Evolutionary conservation across 2,329 filamentous ascomycete species (phyloP).

Genomic region (Parascedosporium putredinis): DNA sequence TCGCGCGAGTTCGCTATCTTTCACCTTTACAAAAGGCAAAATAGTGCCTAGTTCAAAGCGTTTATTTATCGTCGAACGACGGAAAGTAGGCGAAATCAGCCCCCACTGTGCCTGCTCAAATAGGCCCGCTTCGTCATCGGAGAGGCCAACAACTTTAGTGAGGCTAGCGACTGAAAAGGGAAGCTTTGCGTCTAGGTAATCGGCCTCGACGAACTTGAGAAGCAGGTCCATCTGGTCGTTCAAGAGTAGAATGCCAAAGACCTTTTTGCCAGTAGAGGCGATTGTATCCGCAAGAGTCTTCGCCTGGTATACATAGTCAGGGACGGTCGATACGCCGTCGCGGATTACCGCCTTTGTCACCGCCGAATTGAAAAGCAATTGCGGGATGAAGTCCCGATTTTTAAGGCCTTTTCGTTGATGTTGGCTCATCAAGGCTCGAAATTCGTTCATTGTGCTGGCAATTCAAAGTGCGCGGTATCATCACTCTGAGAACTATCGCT

Average conservation of each 20-base stretch:
- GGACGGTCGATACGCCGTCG: neutral
- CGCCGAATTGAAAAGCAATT: neutral
- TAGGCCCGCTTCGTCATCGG: neutral
- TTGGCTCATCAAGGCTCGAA: too few relatives aligned
- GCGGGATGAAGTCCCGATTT: neutral
- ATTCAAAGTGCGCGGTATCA: too few relatives aligned
- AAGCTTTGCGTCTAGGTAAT: neutral
- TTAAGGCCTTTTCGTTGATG: too few relatives aligned
- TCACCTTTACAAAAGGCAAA: neutral
- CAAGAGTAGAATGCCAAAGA: neutral
- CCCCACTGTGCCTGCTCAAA: neutral
- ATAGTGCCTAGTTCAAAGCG: neutral
- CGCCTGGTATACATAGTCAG: neutral
- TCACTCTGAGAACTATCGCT: too few relatives aligned
- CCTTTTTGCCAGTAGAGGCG: neutral
- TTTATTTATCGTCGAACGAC: neutral
- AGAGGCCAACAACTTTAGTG: neutral
- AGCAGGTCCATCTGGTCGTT: neutral
- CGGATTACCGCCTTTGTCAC: neutral
- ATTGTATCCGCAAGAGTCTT: neutral
- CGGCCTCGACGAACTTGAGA: neutral
- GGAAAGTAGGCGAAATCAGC: neutral
- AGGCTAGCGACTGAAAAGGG: neutral
- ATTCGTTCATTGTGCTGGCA: too few relatives aligned
- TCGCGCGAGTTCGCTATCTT: too few relatives aligned